Percentiles rank a stretch among this genome's conserved stretches.
Evolutionary conservation across 148 eudicot species (phyloP).

Genomic region (Rheum nobile): DNA sequence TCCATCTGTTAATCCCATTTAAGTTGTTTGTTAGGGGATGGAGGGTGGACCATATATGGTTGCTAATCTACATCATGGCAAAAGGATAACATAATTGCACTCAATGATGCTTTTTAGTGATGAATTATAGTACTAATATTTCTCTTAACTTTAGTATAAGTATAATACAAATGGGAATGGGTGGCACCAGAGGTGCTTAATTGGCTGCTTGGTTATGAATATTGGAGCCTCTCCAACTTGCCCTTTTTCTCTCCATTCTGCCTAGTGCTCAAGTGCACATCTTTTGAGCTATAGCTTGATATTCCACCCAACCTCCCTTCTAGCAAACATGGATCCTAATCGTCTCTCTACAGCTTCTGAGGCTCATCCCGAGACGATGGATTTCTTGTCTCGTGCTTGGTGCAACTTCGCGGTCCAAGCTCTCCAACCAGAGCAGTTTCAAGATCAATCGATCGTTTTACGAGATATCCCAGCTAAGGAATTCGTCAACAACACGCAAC

Average conservation of each 20-base stretch:
- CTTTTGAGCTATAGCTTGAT: slow-evolving; percentile 5
- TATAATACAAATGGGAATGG: not conserved
- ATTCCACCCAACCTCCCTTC: not conserved
- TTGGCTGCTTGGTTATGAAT: not conserved
- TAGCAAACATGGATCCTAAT: slow-evolving; percentile 38
- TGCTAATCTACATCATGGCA: slow-evolving; percentile 3
- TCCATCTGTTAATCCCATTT: slow-evolving; percentile 8
- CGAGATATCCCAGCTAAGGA: slow-evolving; percentile 17
- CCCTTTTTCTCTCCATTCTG: not conserved
- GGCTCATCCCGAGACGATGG: slow-evolving; percentile 91
- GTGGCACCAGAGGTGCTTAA: not conserved
- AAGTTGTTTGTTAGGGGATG: not conserved
- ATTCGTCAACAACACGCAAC: not conserved
- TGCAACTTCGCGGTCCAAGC: slow-evolving; percentile 85
- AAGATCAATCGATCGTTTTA: slow-evolving; percentile 28
- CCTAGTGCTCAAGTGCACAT: slow-evolving; percentile 1
- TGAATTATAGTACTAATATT: not conserved
- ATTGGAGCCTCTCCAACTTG: too few species aligned
- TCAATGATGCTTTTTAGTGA: slow-evolving; percentile 3
- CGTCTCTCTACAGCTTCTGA: slow-evolving; percentile 42
- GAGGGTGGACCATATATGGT: not conserved
- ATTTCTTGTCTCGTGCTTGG: slow-evolving; percentile 82
- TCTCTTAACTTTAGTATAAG: not conserved
- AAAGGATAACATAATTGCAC: slow-evolving; percentile 8
- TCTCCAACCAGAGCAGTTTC: slow-evolving; percentile 38